These are phyloP conservation scores for Aureobasidium sp. DNA, from an alignment of 2,329 filamentous ascomycete genomes.

Conservation along the genomic window DNA sequence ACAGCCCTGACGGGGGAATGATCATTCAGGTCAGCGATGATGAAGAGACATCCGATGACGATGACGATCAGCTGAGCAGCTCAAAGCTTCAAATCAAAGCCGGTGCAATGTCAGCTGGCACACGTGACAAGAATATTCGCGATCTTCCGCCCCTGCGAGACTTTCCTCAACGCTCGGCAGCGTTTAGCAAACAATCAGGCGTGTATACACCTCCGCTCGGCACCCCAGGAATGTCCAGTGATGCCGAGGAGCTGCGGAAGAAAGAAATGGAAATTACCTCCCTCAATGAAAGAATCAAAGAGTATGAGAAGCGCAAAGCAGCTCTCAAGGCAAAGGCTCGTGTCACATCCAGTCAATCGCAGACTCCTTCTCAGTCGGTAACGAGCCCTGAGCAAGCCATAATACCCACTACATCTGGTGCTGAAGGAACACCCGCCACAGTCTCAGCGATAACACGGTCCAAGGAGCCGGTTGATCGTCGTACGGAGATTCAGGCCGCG, in stretches of 20 bases:
- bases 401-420: background rate
- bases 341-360: background rate
- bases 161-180: slow-evolving; percentile 27
- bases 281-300: slow-evolving; percentile 45
- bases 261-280: slow-evolving; percentile 44
- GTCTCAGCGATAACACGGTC: background rate
- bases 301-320: slow-evolving; percentile 37
- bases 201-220: slow-evolving; percentile 29
- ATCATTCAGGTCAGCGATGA: slow-evolving; percentile 71
- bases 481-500: slow-evolving; percentile 3
- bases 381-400: background rate
- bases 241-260: slow-evolving; percentile 37
- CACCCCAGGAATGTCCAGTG: slow-evolving; percentile 32
- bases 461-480: background rate
- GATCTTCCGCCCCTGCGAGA: slow-evolving; percentile 22
- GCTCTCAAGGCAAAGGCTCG: slow-evolving; percentile 31
- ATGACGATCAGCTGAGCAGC: slow-evolving; percentile 4
- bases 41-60: slow-evolving; percentile 26
- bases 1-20: slow-evolving; percentile 52
- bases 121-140: slow-evolving; percentile 17
- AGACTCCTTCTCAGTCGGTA: background rate
- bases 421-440: background rate
- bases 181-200: slow-evolving; percentile 20
- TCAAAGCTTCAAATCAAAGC: background rate
- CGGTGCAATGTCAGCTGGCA: background rate